Evolutionary conservation across 768 basidiomycete genomes (phyloP), one percentile per base, ranked within the genome.

Genomic region (Crepidotus variabilis): DNA sequence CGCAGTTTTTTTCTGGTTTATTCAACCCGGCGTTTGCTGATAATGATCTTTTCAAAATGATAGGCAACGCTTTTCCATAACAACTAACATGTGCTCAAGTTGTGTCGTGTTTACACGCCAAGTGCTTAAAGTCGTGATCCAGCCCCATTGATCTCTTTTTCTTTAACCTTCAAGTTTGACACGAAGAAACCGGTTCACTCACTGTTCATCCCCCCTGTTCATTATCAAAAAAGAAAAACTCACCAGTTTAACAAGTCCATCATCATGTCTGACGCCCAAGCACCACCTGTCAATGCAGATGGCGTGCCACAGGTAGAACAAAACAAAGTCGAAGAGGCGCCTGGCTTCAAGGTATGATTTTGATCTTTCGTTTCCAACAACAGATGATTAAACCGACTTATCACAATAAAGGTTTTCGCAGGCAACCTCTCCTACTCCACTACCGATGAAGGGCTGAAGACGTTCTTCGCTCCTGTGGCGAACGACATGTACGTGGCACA

Each of bases 371-470:
- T 50, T 47, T 58, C 49, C 36, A 56, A 35, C 64, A n/a, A 51
- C 67, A 64, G 60, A 61, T 59, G 58, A 60, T 62, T 60, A 64
- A 54, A 58, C 55, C 34, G 49, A 57, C 56, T 57, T 46, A 52
- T 50, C 51, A 28, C 28, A 4, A 28, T 8, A 65, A 43, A 94
- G 92, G 90, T 94, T 79, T 95, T 95, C 74, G 91, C 87, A 69
- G 94, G 94, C 66, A 96, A 96, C 78, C 92, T 96, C 80, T 85
- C 92, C 79, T 96, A 94, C 76, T 80, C 86, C 69, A 93, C 91
- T 64, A 92, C 89, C 80, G 91, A 93, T 81, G 89, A 92, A 76
- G 90, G 90, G 85, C 88, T 96, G 78, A 90, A 85, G 87, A 78
- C 90, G 74, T 89, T 96, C 82, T 96, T 95, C 81, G 88, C 81